Evolutionary conservation across 2,329 filamentous ascomycete genomes (phyloP).

Genomic region (Penicillium sp.): DNA sequence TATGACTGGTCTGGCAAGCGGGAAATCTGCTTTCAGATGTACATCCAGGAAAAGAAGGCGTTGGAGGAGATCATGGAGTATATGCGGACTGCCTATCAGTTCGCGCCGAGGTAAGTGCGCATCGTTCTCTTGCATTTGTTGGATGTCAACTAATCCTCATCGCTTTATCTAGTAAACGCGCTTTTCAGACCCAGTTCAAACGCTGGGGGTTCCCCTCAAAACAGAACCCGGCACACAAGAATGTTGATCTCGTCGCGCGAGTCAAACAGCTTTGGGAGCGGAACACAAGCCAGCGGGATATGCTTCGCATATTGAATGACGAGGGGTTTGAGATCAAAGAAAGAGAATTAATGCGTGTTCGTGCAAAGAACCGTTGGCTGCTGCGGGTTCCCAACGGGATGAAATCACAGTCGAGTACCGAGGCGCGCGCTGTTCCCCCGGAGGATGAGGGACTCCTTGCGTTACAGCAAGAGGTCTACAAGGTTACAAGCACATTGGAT

Average conservation of each 20-base stretch:
- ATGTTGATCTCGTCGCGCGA: slow-evolving; percentile 62
- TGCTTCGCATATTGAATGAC: slow-evolving; percentile 64
- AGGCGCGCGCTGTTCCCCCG: slow-evolving; percentile 24
- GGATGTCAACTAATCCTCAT: neutral
- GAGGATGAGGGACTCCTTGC: slow-evolving; percentile 40
- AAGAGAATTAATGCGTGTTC: slow-evolving; percentile 65
- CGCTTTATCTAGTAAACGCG: slow-evolving; percentile 57
- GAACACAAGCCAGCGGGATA: slow-evolving; percentile 69
- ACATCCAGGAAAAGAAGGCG: slow-evolving; percentile 70
- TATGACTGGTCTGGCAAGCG: slow-evolving; percentile 67
- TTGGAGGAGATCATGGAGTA: slow-evolving; percentile 71
- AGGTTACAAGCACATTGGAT: slow-evolving; percentile 30
- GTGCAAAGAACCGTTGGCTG: slow-evolving; percentile 65
- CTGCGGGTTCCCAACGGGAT: slow-evolving; percentile 60
- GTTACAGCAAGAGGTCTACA: slow-evolving; percentile 41
- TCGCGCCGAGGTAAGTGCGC: slow-evolving; percentile 62
- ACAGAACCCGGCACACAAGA: slow-evolving; percentile 67
- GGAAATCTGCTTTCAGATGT: slow-evolving; percentile 65
- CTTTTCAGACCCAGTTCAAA: slow-evolving; percentile 71
- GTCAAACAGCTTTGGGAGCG: slow-evolving; percentile 74
- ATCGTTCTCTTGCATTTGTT: slow-evolving; percentile 2
- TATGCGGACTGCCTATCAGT: slow-evolving; percentile 62
- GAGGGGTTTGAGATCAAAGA: slow-evolving; percentile 72
- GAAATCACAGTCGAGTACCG: slow-evolving; percentile 41
- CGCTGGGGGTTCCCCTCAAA: slow-evolving; percentile 76